Evolutionary conservation across 305 asterid genomes (phyloP), one percentile per base, ranked within the genome.

Genomic region (Fraxinus albicans): DNA sequence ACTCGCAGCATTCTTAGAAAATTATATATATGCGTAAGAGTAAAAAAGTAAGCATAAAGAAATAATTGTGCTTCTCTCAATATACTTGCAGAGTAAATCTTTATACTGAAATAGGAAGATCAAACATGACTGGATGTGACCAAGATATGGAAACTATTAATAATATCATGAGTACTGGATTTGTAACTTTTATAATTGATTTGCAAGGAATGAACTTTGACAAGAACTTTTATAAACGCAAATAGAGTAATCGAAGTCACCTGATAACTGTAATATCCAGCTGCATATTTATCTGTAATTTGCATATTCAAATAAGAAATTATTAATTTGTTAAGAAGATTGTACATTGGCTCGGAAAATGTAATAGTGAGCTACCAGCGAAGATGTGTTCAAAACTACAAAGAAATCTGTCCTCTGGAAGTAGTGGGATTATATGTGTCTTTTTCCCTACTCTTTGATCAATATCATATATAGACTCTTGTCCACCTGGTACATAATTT

Each of bases 221-320:
- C 35, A 65, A 84, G 38, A 60, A 21, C 17, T 55, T 67, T 33
- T 35, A 25, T 21, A 70, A 77, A 21, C 50, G 27, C 55, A 63
- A 47, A 76, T 19, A 44, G 42, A 13, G 77, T 44, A 33, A 53
- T 38, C 53, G 29, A 31, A 73, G 9, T 77, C 76, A 94, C 97
- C 97, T 92, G 93, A 87, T 94, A 94, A 84, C 97, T 90, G 84
- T 91, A 94, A 87, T 94, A 94, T 86, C 97, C 97, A 70, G 95
- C 95, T 81, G 97, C 95, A 73, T 94, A 94, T 87, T 91, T 92
- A 88, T 86, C 89, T 88, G 89, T 9, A 86, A 73, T 69, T 78
- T 19, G 84, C 60, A 86, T 13, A 21, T 75, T 75, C 47, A 75
- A 31, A 19, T 65, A 40, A 63, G 12, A 78, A 78, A 40, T 31